Base-by-base conservation (phyloP, 2,329 filamentous ascomycete species). In the Venturia effusa region DNA sequence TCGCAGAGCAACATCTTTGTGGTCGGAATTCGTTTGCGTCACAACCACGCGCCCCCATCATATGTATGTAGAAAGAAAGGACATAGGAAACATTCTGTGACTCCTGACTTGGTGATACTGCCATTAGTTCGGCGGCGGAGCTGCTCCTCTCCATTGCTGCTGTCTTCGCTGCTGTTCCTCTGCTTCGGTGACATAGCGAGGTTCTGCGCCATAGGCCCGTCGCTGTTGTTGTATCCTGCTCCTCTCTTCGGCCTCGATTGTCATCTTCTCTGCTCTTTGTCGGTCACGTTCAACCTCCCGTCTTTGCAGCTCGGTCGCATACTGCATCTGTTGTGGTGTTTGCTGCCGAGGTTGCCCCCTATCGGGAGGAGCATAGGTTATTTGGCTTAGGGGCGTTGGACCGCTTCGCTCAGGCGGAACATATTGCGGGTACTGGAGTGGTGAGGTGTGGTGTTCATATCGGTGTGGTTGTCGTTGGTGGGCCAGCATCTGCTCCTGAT, bases 391-490 rank as follows among this genome's bases (percentile, higher is more conserved):
- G n/a, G 61, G 61, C 2, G 61, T 63, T 5, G 45, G 40, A 15
- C 40, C 45, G 43, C 48, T 63, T 34, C 61, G 61, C 34, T 63
- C 61, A 8, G 61, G 61, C 11, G 61, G 61, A 41, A 32, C 45
- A 37, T 57, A 63, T 57, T 48, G 41, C 34, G 61, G n/a, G n/a
- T 63, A 45, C 11, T 19, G 39, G 4, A 57, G 27, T 39, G 61
- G 61, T n/a, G 61, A 48, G 19, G 61, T 63, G 15, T 63, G 61
- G 39, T 63, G 48, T 24, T 48, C 61, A 39, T 24, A 57, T n/a
- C 27, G 48, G 19, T 37, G 43, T 8, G 34, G 61, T 60, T 40
- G 59, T 60, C 34, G 59, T 22, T 60, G 59, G 13, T 40, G 59
- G n/a, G 59, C 34, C 7, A 40, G 39, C 4, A 43, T 27, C n/a